Evolutionary conservation across 352 stramenopile species (phyloP).

Genomic region (Globisporangium viniferum): DNA sequence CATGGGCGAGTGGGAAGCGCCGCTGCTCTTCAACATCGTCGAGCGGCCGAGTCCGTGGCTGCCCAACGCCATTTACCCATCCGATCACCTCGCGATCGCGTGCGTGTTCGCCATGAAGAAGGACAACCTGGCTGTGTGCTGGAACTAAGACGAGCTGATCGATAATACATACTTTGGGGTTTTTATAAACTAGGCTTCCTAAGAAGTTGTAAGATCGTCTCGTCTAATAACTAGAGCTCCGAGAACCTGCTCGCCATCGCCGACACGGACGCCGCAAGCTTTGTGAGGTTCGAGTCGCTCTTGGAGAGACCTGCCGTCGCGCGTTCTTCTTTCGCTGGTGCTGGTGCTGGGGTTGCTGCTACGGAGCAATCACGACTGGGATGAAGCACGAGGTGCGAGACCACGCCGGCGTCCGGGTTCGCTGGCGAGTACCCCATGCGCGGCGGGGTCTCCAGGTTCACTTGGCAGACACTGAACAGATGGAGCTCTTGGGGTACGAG

Average conservation of each 20-base stretch:
- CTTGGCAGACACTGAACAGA: slow-evolving; percentile 22
- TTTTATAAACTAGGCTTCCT: neutral
- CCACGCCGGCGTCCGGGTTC: slow-evolving; percentile 10
- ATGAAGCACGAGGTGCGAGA: slow-evolving; percentile 22
- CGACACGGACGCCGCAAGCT: slow-evolving; percentile 9
- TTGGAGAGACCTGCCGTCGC: neutral
- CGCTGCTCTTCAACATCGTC: slow-evolving; percentile 38
- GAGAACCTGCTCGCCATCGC: slow-evolving; percentile 13
- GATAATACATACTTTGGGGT: neutral
- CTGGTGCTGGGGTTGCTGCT: neutral
- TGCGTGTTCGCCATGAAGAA: slow-evolving; percentile 56
- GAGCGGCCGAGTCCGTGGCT: slow-evolving; percentile 36
- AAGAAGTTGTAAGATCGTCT: neutral
- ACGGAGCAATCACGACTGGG: neutral
- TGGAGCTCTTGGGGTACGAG: slow-evolving; percentile 14
- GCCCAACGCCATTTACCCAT: slow-evolving; percentile 66
- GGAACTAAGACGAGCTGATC: slow-evolving; percentile 33
- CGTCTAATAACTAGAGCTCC: slow-evolving; percentile 26
- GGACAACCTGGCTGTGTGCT: slow-evolving; percentile 41
- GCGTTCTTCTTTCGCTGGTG: neutral
- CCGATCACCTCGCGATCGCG: slow-evolving; percentile 74
- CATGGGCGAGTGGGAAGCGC: slow-evolving; percentile 47
- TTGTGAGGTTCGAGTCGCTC: neutral
- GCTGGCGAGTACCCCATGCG: slow-evolving; percentile 38
- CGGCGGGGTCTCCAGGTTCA: slow-evolving; percentile 33